phyloP scores from a whole-genome alignment of 108 stramenopile genomes.

The Cyclotella choctawhatcheeana region DNA sequence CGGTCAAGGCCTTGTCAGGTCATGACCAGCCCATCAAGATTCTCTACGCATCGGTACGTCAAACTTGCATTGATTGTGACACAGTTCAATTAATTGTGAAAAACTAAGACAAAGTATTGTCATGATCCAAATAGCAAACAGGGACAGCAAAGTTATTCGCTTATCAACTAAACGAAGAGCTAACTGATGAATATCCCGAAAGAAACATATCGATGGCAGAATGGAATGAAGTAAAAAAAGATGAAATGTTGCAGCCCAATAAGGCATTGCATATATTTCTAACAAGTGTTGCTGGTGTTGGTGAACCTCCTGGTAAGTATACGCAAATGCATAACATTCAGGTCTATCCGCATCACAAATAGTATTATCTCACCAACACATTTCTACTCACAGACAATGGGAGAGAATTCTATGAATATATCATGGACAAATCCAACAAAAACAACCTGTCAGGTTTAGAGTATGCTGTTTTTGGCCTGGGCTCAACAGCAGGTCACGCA shows the following conservation, averaged over 20 bases:
- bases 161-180: constrained; percentile 67
- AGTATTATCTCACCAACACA: constrained; percentile 69
- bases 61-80: too few species aligned
- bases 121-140: constrained; percentile 59
- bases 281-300: constrained; percentile 25
- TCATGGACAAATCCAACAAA: constrained; percentile 33
- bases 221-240: constrained; percentile 58
- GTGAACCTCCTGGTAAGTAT: constrained; percentile 20
- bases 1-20: constrained; percentile 22
- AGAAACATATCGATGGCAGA: constrained; percentile 46
- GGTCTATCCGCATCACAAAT: too few species aligned
- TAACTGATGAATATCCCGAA: constrained; percentile 43
- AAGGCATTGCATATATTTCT: constrained; percentile 33
- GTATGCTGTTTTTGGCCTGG: constrained; percentile 92
- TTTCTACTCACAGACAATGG: constrained; percentile 66
- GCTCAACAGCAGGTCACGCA: constrained; percentile 81
- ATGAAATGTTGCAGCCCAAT: constrained; percentile 54
- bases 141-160: constrained; percentile 96
- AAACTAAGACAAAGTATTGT: neutral
- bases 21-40: constrained; percentile 21
- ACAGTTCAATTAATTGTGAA: too few species aligned
- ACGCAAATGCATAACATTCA: constrained; percentile 44
- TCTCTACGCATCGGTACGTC: constrained; percentile 27
- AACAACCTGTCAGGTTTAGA: constrained; percentile 28
- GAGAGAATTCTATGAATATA: constrained; percentile 62